phyloP scores from a whole-genome alignment of 495 filamentous ascomycete genomes.

The Cercophora scortea region DNA sequence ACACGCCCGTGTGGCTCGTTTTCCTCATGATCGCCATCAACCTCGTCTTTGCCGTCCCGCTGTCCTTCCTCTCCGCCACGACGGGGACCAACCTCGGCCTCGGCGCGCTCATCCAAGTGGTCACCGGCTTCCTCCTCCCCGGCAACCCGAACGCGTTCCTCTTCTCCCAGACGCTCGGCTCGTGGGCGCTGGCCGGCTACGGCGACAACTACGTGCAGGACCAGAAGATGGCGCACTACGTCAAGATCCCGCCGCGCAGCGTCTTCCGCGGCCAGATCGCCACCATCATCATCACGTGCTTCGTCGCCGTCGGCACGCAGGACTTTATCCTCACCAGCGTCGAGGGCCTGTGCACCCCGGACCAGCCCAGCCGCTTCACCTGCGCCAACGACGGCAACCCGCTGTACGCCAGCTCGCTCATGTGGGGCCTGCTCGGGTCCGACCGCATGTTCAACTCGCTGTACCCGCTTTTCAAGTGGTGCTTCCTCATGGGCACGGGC shows the following conservation, averaged over 20 bases:
- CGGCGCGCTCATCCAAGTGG: constrained; percentile 23
- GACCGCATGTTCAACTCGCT: constrained; percentile 28
- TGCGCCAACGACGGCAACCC: constrained; percentile 25
- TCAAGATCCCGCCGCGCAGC: constrained; percentile 23
- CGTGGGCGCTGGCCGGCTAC: constrained; percentile 25
- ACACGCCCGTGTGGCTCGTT: constrained; percentile 26
- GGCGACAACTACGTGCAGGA: constrained; percentile 31
- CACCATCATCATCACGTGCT: constrained; percentile 26
- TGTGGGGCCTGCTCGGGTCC: constrained; percentile 30
- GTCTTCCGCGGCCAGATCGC: constrained; percentile 24
- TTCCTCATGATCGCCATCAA: constrained; percentile 30
- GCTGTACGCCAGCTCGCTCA: constrained; percentile 23
- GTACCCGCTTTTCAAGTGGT: constrained; percentile 33
- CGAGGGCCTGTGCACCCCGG: constrained; percentile 18
- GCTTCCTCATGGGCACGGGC: constrained; percentile 28
- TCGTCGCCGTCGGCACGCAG: constrained; percentile 23
- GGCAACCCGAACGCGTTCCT: constrained; percentile 28
- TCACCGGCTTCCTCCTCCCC: constrained; percentile 25
- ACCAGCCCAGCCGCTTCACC: constrained; percentile 23
- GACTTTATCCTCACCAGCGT: constrained; percentile 24
- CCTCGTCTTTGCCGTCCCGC: constrained; percentile 28
- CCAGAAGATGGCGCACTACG: constrained; percentile 30
- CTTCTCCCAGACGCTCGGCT: constrained; percentile 24
- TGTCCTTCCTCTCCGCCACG: constrained; percentile 28
- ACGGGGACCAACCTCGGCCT: constrained; percentile 28